Conservation (phyloP, 345 rosid species). For the Murraya koenigii region DNA sequence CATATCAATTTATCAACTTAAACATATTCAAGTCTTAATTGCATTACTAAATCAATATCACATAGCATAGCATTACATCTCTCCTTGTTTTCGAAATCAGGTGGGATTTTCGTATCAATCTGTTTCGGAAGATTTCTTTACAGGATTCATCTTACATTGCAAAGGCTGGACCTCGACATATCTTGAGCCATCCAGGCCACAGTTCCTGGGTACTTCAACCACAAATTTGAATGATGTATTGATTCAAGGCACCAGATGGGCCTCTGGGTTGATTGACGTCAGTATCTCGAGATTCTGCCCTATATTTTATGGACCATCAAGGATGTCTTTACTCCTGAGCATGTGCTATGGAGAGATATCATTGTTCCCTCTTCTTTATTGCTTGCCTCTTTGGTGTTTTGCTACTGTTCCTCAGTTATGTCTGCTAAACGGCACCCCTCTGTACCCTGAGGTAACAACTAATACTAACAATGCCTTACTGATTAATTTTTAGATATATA, state of each 20-base stretch:
- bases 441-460: constrained; percentile 37
- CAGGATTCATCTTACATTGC: constrained; percentile 36
- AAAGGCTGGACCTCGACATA: constrained; percentile 40
- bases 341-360: constrained; percentile 30
- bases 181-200: constrained; percentile 32
- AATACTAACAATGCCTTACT: background rate
- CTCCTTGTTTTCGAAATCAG: constrained; percentile 11
- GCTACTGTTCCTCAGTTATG: constrained; percentile 39
- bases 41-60: background rate
- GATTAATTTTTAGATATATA: too few species aligned
- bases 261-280: constrained; percentile 25
- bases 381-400: constrained; percentile 31
- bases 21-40: background rate
- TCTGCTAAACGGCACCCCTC: constrained; percentile 36
- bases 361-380: constrained; percentile 23
- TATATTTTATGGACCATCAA: constrained; percentile 32
- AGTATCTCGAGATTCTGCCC: constrained; percentile 40
- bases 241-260: constrained; percentile 44
- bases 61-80: background rate
- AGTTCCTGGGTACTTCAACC: constrained; percentile 29
- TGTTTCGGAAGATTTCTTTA: constrained; percentile 46
- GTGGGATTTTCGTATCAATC: constrained; percentile 37
- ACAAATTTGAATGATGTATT: constrained; percentile 28
- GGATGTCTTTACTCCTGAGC: constrained; percentile 30
- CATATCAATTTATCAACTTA: background rate